These are phyloP conservation scores for Aristolochia californica DNA, from an alignment of 164 flowering plant species.

Conservation along the genomic window DNA sequence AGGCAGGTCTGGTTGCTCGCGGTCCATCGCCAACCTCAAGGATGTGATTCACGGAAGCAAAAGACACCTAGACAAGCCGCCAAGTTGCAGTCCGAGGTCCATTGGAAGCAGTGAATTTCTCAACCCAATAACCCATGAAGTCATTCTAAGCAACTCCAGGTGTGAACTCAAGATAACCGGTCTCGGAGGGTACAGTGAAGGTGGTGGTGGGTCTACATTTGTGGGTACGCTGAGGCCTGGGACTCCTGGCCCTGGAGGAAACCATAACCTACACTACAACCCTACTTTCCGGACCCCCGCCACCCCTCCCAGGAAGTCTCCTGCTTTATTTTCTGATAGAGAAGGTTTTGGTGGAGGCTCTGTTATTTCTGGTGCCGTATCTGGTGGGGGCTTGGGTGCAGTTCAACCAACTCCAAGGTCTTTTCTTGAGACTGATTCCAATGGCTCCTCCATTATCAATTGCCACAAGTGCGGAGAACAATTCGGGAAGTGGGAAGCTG, in stretches of 20 bases:
- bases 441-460: conserved; percentile 34
- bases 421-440: conserved; percentile 29
- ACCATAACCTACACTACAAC: conserved; percentile 49
- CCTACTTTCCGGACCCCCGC: conserved; percentile 34
- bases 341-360: conserved; percentile 28
- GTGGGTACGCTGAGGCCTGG: conserved; percentile 89
- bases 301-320: conserved; percentile 38
- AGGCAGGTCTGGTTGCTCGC: conserved; percentile 88
- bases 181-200: conserved; percentile 32
- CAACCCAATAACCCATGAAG: conserved; percentile 91
- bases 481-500: conserved; percentile 78
- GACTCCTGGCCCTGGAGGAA: conserved; percentile 89
- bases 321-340: conserved; percentile 26
- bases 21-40: conserved; percentile 90
- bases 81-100: conserved; percentile 88
- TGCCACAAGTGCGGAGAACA: conserved; percentile 90
- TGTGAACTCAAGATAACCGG: conserved; percentile 90
- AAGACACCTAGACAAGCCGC: conserved; percentile 66
- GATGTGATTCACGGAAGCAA: conserved; percentile 85
- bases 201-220: conserved; percentile 36
- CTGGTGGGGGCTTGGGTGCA: conserved; percentile 5
- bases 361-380: conserved; percentile 12
- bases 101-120: conserved; percentile 92
- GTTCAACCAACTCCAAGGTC: conserved; percentile 22
- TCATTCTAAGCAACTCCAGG: conserved; percentile 65